Conservation (phyloP, 495 filamentous ascomycete genomes). For the Gamarada debralockiae region DNA sequence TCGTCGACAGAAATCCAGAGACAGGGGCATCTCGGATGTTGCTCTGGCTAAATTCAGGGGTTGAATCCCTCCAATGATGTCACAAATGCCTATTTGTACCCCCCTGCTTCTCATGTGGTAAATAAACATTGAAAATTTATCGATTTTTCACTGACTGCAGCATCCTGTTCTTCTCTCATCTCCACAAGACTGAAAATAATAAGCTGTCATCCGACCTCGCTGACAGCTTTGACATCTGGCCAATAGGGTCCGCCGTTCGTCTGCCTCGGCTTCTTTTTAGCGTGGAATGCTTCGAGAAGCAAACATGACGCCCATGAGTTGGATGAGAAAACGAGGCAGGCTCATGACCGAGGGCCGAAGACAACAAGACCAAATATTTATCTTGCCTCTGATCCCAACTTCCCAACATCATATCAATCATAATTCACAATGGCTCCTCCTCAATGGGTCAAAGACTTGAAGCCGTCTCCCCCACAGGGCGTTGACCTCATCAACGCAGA, state of each 20-base stretch:
- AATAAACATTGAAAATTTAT: too few species aligned
- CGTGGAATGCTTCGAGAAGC: background rate
- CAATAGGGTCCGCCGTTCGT: background rate
- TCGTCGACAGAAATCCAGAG: too few species aligned
- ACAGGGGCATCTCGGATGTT: too few species aligned
- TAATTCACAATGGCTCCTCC: constrained; percentile 31
- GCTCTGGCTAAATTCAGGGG: too few species aligned
- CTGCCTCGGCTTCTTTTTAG: constrained; percentile 1
- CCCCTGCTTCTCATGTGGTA: too few species aligned
- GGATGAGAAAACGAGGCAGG: background rate
- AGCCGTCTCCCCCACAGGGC: constrained; percentile 57
- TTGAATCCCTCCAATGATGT: too few species aligned
- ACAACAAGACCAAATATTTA: constrained; percentile 8
- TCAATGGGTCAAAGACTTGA: constrained; percentile 61
- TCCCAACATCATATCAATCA: background rate
- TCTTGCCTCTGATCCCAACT: background rate
- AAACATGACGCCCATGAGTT: too few species aligned
- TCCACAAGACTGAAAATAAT: too few species aligned
- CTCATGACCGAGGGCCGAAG: constrained; percentile 22
- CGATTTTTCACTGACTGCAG: too few species aligned
- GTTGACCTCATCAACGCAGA: constrained; percentile 55
- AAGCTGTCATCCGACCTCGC: background rate
- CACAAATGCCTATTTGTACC: too few species aligned
- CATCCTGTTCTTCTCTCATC: too few species aligned
- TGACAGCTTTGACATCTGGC: background rate